phyloP scores from a whole-genome alignment of 1,284 basidiomycete species.

The Tetrapyrgos nigripes region DNA sequence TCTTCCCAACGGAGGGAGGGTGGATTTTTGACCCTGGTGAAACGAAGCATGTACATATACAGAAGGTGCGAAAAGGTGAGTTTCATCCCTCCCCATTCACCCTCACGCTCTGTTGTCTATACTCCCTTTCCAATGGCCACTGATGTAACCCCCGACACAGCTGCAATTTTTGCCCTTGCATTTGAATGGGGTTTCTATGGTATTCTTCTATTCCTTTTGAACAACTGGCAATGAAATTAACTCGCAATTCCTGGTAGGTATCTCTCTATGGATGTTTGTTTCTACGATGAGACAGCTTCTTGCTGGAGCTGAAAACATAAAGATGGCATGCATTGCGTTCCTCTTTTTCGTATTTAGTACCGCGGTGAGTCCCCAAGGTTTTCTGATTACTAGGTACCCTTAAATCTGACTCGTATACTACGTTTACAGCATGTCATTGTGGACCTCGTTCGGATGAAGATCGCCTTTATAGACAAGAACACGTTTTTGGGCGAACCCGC shows the following conservation, averaged over 20 bases:
- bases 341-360: not conserved
- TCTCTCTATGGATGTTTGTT: not conserved
- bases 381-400: not conserved
- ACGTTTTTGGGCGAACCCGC: not conserved
- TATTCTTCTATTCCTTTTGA: no score
- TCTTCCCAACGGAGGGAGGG: no score
- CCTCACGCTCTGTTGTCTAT: not conserved
- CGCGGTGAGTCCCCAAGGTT: not conserved
- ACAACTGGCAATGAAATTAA: no score
- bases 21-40: no score
- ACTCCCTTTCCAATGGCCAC: not conserved
- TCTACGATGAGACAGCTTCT: not conserved
- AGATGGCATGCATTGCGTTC: not conserved
- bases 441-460: slow-evolving; percentile 2
- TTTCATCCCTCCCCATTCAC: not conserved
- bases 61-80: no score
- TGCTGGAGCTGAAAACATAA: not conserved
- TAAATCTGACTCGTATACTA: not conserved
- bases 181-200: slow-evolving; percentile 12
- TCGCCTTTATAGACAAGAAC: not conserved
- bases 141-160: not conserved
- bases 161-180: not conserved
- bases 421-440: not conserved
- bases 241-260: no score
- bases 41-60: no score